Conservation (phyloP, 306 rosid genomes). For the Castanospermum australe region DNA sequence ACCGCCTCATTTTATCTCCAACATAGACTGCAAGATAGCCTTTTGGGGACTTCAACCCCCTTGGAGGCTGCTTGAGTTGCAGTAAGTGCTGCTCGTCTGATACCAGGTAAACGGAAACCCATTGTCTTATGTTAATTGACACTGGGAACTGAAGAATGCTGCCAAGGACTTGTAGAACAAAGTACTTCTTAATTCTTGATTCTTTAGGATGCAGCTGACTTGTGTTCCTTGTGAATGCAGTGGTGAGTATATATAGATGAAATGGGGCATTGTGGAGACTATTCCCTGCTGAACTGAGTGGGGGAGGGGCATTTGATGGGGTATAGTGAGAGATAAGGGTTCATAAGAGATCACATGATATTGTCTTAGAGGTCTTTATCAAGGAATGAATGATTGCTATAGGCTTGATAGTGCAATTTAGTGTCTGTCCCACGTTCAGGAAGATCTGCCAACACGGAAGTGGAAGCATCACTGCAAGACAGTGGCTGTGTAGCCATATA, state of each 20-base stretch:
- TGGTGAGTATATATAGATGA: no score
- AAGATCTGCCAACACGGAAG: no score
- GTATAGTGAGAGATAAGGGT: neutral
- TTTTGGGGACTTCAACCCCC: slow-evolving; percentile 16
- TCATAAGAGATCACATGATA: slow-evolving; percentile 15
- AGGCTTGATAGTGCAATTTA: no score
- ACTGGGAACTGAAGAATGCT: no score
- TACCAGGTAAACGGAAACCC: slow-evolving; percentile 2
- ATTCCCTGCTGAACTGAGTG: no score
- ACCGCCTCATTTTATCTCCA: slow-evolving; percentile 28
- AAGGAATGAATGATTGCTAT: no score
- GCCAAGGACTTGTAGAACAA: no score
- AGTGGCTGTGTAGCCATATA: no score
- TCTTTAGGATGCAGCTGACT: no score
- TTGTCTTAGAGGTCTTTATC: slow-evolving; percentile 16
- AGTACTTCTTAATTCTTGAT: neutral
- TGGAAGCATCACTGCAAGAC: no score
- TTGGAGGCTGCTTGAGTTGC: neutral
- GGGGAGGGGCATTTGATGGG: neutral
- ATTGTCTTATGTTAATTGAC: neutral
- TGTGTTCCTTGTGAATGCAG: neutral
- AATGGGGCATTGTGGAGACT: no score
- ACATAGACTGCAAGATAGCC: slow-evolving; percentile 21
- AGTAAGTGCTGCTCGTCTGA: neutral
- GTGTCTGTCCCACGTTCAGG: no score